These are phyloP conservation scores for Sporodiniella umbellata DNA, from an alignment of 371 early-diverging fungal species.

Conservation along the genomic window DNA sequence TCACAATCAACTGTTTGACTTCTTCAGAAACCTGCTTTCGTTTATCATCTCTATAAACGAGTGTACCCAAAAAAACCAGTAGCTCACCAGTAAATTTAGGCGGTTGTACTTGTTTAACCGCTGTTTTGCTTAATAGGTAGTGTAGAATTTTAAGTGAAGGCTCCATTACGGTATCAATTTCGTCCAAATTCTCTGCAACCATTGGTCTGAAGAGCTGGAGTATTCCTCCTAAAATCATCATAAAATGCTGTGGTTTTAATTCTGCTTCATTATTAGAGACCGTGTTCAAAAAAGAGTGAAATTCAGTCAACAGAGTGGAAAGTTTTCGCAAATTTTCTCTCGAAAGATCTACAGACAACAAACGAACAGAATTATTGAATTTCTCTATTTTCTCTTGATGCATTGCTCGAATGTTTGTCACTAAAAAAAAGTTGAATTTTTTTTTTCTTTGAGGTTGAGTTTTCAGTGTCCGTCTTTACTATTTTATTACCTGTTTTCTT, in stretches of 20 bases:
- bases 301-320: neutral
- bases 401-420: neutral
- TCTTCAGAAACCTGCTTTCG: constrained; percentile 27
- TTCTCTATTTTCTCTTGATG: neutral
- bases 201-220: constrained; percentile 1
- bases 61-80: constrained; percentile 3
- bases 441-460: neutral
- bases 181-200: neutral
- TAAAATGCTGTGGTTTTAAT: neutral
- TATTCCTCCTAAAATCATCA: neutral
- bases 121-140: constrained; percentile 14
- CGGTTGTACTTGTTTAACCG: neutral
- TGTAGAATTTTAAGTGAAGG: constrained; percentile 13
- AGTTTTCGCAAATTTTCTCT: neutral
- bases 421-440: neutral
- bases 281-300: neutral
- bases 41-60: neutral
- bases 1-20: constrained; percentile 27
- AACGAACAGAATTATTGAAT: neutral
- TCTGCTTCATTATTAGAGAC: neutral
- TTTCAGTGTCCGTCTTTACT: too few relatives aligned
- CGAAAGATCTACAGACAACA: neutral
- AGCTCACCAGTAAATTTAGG: constrained; percentile 7
- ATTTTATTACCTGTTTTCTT: too few relatives aligned
- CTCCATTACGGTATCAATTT: constrained; percentile 6